These are phyloP conservation scores for Ambrosia artemisiifolia DNA, from an alignment of 129 eudicot genomes.

Conservation along the genomic window DNA sequence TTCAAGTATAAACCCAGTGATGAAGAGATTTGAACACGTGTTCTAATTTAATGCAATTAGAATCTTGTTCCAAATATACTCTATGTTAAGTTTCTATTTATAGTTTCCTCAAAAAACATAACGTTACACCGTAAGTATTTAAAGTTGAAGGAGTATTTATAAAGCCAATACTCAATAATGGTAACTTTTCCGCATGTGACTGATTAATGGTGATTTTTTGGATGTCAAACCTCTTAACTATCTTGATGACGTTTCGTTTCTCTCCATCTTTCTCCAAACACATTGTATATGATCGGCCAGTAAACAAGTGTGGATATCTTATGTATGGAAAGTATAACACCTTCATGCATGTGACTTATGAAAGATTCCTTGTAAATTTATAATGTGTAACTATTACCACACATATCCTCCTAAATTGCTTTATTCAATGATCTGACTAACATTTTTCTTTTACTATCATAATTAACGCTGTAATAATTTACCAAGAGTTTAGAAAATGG, in stretches of 20 bases:
- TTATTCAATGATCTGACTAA: too few relatives aligned
- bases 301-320: background rate
- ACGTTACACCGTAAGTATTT: background rate
- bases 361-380: background rate
- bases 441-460: too few relatives aligned
- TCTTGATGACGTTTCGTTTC: background rate
- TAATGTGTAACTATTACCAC: background rate
- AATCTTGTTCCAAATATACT: slow-evolving; percentile 2
- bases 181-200: background rate
- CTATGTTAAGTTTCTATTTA: background rate
- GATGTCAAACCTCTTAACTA: background rate
- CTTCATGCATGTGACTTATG: background rate
- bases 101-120: background rate
- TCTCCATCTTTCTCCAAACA: background rate
- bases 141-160: background rate
- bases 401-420: background rate
- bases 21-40: background rate
- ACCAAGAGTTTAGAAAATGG: too few relatives aligned
- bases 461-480: too few relatives aligned
- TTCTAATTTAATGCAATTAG: background rate
- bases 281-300: background rate
- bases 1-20: too few relatives aligned
- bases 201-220: background rate
- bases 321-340: background rate
- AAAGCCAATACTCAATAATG: background rate